phyloP scores from a whole-genome alignment of 768 basidiomycete genomes.

The Rubroboletus satanas region DNA sequence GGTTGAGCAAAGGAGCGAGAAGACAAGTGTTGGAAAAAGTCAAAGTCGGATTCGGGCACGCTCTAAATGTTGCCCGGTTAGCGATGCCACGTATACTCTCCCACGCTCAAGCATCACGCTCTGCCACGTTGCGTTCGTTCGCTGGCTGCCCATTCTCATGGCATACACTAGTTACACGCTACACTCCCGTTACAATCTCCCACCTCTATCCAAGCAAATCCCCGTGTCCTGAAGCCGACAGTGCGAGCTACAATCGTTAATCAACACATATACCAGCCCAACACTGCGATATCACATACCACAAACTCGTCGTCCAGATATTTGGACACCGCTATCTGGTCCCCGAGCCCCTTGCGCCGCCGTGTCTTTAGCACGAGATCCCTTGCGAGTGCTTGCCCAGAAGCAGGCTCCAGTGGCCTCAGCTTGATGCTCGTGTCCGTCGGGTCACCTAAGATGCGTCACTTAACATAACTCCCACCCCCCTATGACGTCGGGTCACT shows the following conservation, averaged over 20 bases:
- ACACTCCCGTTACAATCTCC: background rate
- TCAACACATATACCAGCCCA: slow-evolving; percentile 6
- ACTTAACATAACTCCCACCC: background rate
- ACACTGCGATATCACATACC: slow-evolving; percentile 42
- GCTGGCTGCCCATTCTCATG: background rate
- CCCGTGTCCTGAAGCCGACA: slow-evolving; percentile 94
- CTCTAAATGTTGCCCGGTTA: slow-evolving; percentile 36
- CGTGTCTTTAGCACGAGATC: slow-evolving; percentile 97
- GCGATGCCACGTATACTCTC: slow-evolving; percentile 46
- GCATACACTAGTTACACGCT: slow-evolving; percentile 10
- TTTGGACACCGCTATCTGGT: slow-evolving; percentile 96
- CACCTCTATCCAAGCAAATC: slow-evolving; percentile 70
- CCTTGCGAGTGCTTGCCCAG: slow-evolving; percentile 89
- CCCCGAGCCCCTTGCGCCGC: slow-evolving; percentile 92
- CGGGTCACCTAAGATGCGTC: slow-evolving; percentile 70
- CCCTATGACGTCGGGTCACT: slow-evolving; percentile 23
- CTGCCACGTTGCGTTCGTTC: slow-evolving; percentile 2
- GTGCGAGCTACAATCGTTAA: slow-evolving; percentile 59
- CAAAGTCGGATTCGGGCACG: slow-evolving; percentile 15
- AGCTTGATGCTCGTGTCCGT: slow-evolving; percentile 97
- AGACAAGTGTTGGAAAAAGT: slow-evolving; percentile 27
- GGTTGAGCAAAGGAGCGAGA: slow-evolving; percentile 34
- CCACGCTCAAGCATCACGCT: slow-evolving; percentile 24
- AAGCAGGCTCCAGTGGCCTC: slow-evolving; percentile 93
- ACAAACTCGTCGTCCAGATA: slow-evolving; percentile 97